Percentiles rank a stretch among this genome's conserved stretches.
Evolutionary conservation across 192 early-diverging fungal species (phyloP).

Genomic region (Lunasporangiospora selenospora): DNA sequence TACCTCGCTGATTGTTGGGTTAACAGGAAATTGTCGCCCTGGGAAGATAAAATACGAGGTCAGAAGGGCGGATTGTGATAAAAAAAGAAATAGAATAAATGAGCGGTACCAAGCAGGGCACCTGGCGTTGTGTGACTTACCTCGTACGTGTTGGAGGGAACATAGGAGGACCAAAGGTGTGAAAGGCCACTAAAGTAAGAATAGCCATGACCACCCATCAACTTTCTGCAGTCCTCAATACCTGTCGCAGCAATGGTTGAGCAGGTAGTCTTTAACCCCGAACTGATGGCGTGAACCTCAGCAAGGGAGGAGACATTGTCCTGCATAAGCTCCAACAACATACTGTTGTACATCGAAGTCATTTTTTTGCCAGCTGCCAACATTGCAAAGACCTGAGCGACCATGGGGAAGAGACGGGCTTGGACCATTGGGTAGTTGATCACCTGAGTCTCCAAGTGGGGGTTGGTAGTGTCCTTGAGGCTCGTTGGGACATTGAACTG

Average conservation of each 20-base stretch:
- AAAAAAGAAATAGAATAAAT: background rate
- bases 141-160: slow-evolving; percentile 67
- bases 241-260: slow-evolving; percentile 63
- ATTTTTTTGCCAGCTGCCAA: slow-evolving; percentile 64
- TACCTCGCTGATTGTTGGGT: slow-evolving; percentile 78
- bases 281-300: slow-evolving; percentile 71
- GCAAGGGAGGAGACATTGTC: slow-evolving; percentile 65
- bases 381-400: slow-evolving; percentile 70
- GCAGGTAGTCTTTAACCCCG: slow-evolving; percentile 69
- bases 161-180: slow-evolving; percentile 64
- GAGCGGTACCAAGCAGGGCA: too few relatives aligned
- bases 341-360: slow-evolving; percentile 53
- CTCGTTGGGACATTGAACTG: slow-evolving; percentile 60
- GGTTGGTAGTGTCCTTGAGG: slow-evolving; percentile 25
- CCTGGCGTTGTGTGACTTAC: background rate
- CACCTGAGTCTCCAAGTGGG: slow-evolving; percentile 63
- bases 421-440: slow-evolving; percentile 76
- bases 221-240: slow-evolving; percentile 74
- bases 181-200: slow-evolving; percentile 72
- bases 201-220: slow-evolving; percentile 79
- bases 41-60: slow-evolving; percentile 14
- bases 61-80: too few relatives aligned
- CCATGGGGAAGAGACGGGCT: slow-evolving; percentile 66
- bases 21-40: slow-evolving; percentile 75
- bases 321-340: slow-evolving; percentile 54